phyloP scores from a whole-genome alignment of 768 basidiomycete genomes.

The Trametes coccinea region DNA sequence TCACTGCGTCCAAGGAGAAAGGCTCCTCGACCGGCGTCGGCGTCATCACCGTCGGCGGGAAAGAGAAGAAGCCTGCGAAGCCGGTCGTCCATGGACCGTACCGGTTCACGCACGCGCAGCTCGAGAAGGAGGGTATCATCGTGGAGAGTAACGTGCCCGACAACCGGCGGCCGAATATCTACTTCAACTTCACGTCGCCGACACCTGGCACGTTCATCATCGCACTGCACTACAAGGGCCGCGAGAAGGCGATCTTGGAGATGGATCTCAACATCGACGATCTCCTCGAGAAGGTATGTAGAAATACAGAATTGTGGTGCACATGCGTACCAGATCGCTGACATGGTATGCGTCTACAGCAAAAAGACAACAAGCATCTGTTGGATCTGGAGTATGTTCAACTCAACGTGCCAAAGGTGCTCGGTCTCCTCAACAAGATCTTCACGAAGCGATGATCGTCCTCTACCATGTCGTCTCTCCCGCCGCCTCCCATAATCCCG shows the following conservation, averaged over 20 bases:
- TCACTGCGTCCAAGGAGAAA: conserved; percentile 87
- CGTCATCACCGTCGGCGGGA: conserved; percentile 93
- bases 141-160: conserved; percentile 99
- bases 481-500: background rate
- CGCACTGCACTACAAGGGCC: conserved; percentile 96
- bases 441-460: conserved; percentile 76
- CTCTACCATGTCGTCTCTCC: background rate
- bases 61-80: conserved; percentile 92
- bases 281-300: conserved; percentile 87
- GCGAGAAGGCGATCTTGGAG: conserved; percentile 98
- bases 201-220: conserved; percentile 99
- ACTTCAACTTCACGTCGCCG: conserved; percentile 98
- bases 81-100: conserved; percentile 90
- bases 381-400: conserved; percentile 98
- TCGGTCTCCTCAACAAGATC: conserved; percentile 91
- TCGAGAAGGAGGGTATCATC: conserved; percentile 99
- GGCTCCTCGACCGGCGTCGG: conserved; percentile 87
- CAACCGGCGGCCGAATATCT: conserved; percentile 95
- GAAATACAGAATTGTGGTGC: background rate
- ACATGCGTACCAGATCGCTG: background rate
- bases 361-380: conserved; percentile 98
- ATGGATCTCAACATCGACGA: conserved; percentile 99
- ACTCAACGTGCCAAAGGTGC: conserved; percentile 92
- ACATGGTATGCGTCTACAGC: conserved; percentile 47
- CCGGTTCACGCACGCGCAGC: conserved; percentile 94